A percentile compares a stretch with the other conserved stretches of the same genome.
phyloP scores from a whole-genome alignment of 768 basidiomycete genomes.

The Boletus pseudo-olivaceus region DNA sequence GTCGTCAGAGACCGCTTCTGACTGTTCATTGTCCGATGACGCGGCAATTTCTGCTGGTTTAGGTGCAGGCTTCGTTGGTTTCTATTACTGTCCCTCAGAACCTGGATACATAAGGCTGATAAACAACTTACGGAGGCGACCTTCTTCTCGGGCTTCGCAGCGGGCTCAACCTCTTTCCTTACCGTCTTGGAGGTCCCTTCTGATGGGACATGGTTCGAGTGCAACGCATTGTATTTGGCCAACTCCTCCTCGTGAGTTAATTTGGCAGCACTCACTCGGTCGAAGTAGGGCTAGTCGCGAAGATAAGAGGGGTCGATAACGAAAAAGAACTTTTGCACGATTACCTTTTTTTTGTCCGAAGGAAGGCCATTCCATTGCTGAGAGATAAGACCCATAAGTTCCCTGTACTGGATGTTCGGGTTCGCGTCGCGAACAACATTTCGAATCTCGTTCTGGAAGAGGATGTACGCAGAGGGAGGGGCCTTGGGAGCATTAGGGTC shows the following conservation, averaged over 20 bases:
- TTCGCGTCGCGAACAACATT: constrained; percentile 62
- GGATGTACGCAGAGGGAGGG: constrained; percentile 87
- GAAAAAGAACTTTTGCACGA: constrained; percentile 24
- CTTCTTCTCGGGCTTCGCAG: constrained; percentile 29
- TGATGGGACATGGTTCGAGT: constrained; percentile 46
- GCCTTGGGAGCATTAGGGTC: constrained; percentile 96
- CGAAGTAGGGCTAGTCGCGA: constrained; percentile 28
- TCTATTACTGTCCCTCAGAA: constrained; percentile 23
- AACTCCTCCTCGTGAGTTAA: constrained; percentile 61
- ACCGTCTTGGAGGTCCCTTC: constrained; percentile 38
- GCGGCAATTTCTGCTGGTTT: constrained; percentile 26
- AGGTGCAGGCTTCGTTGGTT: constrained; percentile 19
- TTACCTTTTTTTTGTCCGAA: constrained; percentile 69
- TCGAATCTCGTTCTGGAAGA: constrained; percentile 92
- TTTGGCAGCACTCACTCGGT: constrained; percentile 55
- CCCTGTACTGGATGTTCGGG: constrained; percentile 64
- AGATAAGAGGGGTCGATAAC: neutral
- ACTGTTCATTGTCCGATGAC: constrained; percentile 29
- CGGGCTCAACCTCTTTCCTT: constrained; percentile 26
- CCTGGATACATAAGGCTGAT: constrained; percentile 5
- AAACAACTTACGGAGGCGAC: constrained; percentile 16
- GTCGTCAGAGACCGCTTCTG: constrained; percentile 26
- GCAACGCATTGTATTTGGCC: constrained; percentile 58
- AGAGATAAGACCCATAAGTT: constrained; percentile 68
- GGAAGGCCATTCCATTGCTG: constrained; percentile 70